These are phyloP conservation scores for Cyberlindnera meyerae DNA, from an alignment of 805 yeast species.

Conservation along the genomic window DNA sequence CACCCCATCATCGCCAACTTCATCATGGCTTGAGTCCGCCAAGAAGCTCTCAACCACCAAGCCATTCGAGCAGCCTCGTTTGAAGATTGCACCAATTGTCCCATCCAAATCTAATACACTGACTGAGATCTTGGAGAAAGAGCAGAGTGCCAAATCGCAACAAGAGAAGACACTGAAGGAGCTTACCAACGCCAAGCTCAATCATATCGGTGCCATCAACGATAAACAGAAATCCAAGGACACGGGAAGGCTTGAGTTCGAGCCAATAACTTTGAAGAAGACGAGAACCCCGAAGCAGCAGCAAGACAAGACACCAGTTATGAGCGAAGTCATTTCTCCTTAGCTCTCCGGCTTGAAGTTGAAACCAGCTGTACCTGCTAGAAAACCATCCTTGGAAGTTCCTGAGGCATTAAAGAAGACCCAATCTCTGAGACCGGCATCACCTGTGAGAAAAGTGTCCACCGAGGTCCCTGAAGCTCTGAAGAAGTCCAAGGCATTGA, in stretches of 20 bases:
- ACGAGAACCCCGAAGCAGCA: constrained; percentile 15
- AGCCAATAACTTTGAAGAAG: constrained; percentile 19
- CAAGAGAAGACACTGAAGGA: constrained; percentile 17
- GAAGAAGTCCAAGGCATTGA: constrained; percentile 12
- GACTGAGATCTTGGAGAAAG: constrained; percentile 22
- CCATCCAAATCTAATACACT: constrained; percentile 27
- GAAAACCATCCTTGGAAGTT: constrained; percentile 14
- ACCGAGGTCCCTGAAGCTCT: constrained; percentile 21
- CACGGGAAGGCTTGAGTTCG: constrained; percentile 1
- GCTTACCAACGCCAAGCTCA: constrained; percentile 11
- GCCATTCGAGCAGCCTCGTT: constrained; percentile 4
- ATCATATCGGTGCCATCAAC: constrained; percentile 10
- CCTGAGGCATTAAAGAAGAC: constrained; percentile 20
- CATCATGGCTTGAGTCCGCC: constrained; percentile 26
- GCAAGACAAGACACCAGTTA: constrained; percentile 3
- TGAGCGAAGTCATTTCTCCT: neutral
- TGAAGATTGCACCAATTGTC: constrained; percentile 29
- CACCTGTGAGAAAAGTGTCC: constrained; percentile 18
- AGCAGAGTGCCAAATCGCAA: constrained; percentile 11
- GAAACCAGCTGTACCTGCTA: constrained; percentile 6
- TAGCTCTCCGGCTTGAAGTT: constrained; percentile 1
- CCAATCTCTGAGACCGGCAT: constrained; percentile 20
- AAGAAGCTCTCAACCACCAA: constrained; percentile 7
- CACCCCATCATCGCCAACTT: constrained; percentile 1
- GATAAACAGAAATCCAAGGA: neutral